Percentiles rank a stretch among this genome's conserved stretches.
Evolutionary conservation across 257 asterid species (phyloP).

Genomic region (Ocimum tenuiflorum): DNA sequence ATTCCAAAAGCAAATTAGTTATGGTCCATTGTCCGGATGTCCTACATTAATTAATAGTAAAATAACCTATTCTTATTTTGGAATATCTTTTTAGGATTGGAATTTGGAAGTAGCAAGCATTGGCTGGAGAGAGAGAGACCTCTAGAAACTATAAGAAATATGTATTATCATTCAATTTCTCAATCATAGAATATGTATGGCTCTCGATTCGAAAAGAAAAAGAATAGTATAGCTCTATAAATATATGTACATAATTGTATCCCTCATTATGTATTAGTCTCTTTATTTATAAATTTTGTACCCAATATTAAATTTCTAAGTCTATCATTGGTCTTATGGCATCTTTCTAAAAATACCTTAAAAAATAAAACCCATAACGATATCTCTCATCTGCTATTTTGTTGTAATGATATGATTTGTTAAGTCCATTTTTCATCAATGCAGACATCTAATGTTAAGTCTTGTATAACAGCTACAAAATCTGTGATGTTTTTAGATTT

Average conservation of each 20-base stretch:
- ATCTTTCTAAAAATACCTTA: too few relatives aligned
- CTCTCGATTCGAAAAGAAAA: too few relatives aligned
- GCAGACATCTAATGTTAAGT: slow-evolving; percentile 1
- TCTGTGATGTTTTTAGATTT: neutral
- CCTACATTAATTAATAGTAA: too few relatives aligned
- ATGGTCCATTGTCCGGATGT: too few relatives aligned
- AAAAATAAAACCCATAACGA: neutral
- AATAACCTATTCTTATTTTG: too few relatives aligned
- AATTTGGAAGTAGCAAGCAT: neutral
- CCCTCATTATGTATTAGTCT: too few relatives aligned
- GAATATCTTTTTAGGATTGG: slow-evolving; percentile 2
- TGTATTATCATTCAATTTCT: slow-evolving; percentile 10
- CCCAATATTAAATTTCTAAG: too few relatives aligned
- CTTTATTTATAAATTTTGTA: too few relatives aligned
- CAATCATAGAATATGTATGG: neutral
- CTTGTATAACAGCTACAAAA: neutral
- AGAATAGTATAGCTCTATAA: too few relatives aligned
- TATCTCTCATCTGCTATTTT: neutral
- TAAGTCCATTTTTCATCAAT: slow-evolving; percentile 4
- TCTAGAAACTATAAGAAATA: neutral
- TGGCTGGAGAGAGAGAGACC: neutral
- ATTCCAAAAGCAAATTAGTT: slow-evolving; percentile 1
- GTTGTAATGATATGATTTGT: slow-evolving; percentile 10
- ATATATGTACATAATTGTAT: too few relatives aligned
- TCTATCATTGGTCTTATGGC: too few relatives aligned